These are phyloP conservation scores for Candida morakotiae DNA, from an alignment of 805 yeast genomes.

Conservation along the genomic window DNA sequence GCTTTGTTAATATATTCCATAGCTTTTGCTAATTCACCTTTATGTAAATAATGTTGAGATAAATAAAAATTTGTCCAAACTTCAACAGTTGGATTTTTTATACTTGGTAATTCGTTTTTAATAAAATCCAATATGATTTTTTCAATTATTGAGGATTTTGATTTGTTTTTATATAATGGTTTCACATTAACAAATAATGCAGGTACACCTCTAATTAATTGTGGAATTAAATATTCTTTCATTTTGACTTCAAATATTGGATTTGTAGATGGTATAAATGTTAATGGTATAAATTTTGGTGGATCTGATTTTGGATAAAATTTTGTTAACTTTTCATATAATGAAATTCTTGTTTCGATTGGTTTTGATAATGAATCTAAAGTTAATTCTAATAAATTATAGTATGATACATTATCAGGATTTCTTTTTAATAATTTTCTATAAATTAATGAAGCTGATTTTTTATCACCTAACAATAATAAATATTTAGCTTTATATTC, in stretches of 20 bases:
- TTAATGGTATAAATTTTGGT: slow-evolving; percentile 72
- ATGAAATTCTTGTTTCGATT: slow-evolving; percentile 45
- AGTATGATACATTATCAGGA: slow-evolving; percentile 73
- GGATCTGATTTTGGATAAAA: slow-evolving; percentile 86
- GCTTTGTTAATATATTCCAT: slow-evolving; percentile 56
- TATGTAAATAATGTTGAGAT: slow-evolving; percentile 68
- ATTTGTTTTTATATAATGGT: slow-evolving; percentile 58
- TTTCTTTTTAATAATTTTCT: slow-evolving; percentile 75
- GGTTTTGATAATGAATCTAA: slow-evolving; percentile 47
- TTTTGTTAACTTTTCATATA: slow-evolving; percentile 61
- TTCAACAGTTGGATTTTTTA: slow-evolving; percentile 39
- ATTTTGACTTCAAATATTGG: slow-evolving; percentile 47
- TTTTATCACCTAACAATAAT: slow-evolving; percentile 48
- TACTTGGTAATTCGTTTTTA: slow-evolving; percentile 22
- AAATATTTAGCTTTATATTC: slow-evolving; percentile 68
- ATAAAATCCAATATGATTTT: slow-evolving; percentile 50
- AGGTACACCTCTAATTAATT: slow-evolving; percentile 80
- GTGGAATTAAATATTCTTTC: slow-evolving; percentile 51
- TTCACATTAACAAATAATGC: slow-evolving; percentile 84
- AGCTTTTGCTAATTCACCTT: slow-evolving; percentile 54
- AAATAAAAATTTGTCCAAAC: slow-evolving; percentile 76
- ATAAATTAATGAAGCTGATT: slow-evolving; percentile 67
- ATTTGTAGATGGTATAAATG: slow-evolving; percentile 54
- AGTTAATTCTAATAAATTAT: slow-evolving; percentile 60
- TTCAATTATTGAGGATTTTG: slow-evolving; percentile 42